Evolutionary conservation across 2,329 filamentous ascomycete species (phyloP).

Genomic region (Stagonosporopsis tanaceti): DNA sequence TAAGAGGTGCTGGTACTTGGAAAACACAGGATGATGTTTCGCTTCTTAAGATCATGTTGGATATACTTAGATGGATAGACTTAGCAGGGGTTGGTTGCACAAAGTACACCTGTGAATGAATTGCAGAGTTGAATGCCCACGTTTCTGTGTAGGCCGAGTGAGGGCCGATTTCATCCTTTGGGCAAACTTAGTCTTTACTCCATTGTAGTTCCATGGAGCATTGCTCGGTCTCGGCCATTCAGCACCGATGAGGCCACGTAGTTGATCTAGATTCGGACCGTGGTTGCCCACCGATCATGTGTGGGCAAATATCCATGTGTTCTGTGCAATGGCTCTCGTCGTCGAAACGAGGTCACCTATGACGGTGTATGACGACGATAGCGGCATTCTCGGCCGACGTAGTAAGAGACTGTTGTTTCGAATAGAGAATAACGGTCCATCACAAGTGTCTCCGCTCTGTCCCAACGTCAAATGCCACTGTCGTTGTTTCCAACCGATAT

Average conservation of each 20-base stretch:
- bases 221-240: not conserved
- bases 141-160: not conserved
- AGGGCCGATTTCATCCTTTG: not conserved
- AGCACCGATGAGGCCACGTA: too few species aligned
- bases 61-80: conserved; percentile 4
- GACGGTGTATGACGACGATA: not conserved
- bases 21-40: not conserved
- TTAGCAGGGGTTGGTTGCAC: conserved; percentile 2
- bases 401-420: conserved; percentile 9
- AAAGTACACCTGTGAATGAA: not conserved
- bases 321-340: not conserved
- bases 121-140: too few species aligned
- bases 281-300: not conserved
- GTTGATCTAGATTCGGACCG: not conserved
- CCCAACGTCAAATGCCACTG: not conserved
- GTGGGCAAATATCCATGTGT: too few species aligned
- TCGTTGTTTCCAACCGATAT: not conserved
- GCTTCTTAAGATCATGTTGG: not conserved
- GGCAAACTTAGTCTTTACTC: not conserved
- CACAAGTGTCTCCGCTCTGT: not conserved
- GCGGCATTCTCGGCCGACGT: conserved; percentile 7
- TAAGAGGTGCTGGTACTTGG: not conserved
- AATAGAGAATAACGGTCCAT: conserved; percentile 10
- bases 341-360: not conserved
- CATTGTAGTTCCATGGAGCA: not conserved